These are phyloP conservation scores for Meyerozyma sp. DNA, from an alignment of 1,139 yeast species.

Conservation along the genomic window DNA sequence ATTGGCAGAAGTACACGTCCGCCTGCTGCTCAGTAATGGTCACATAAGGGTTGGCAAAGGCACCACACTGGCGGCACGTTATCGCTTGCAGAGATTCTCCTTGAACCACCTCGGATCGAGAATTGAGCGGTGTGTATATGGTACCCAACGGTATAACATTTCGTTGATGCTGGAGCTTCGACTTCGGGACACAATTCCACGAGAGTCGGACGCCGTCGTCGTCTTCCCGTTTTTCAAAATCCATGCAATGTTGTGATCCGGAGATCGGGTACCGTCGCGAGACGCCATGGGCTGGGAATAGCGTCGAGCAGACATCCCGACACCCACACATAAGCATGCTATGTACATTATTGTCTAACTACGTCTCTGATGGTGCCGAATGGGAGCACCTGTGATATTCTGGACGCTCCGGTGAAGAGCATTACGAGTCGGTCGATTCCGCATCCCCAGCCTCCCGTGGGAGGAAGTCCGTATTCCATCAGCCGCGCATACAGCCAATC, in stretches of 20 bases:
- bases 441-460: conserved; percentile 97
- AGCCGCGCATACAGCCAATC: conserved; percentile 68
- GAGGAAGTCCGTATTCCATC: conserved; percentile 93
- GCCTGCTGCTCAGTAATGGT: conserved; percentile 18
- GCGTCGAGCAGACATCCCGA: background rate
- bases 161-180: conserved; percentile 53
- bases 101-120: conserved; percentile 43
- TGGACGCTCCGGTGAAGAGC: conserved; percentile 57
- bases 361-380: conserved; percentile 83
- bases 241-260: conserved; percentile 21
- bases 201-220: conserved; percentile 83
- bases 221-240: conserved; percentile 84
- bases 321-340: background rate
- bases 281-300: background rate
- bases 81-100: conserved; percentile 22
- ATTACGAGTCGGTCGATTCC: conserved; percentile 88
- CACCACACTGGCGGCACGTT: conserved; percentile 55
- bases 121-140: conserved; percentile 62
- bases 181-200: conserved; percentile 77
- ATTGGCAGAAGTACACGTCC: conserved; percentile 59
- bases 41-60: conserved; percentile 56
- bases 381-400: conserved; percentile 76
- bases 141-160: conserved; percentile 61
- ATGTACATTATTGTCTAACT: conserved; percentile 36
- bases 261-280: background rate